phyloP scores from a whole-genome alignment of 352 stramenopile genomes.

The Phytophthora gonapodyides region DNA sequence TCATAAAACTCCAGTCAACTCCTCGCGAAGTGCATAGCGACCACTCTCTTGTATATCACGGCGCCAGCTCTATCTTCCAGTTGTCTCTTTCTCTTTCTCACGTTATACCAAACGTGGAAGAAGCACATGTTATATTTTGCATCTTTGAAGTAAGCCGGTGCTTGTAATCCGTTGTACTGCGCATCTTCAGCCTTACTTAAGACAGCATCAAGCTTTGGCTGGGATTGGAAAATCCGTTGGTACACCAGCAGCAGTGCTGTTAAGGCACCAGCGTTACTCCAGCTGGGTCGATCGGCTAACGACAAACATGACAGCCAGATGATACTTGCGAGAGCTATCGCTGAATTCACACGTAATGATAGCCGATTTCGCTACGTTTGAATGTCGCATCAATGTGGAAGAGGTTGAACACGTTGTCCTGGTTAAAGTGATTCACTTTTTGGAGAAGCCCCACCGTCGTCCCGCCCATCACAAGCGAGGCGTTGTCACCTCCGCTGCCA shows the following conservation, averaged over 20 bases:
- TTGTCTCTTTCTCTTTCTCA: slow-evolving; percentile 5
- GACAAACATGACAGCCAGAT: slow-evolving; percentile 7
- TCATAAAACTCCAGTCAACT: slow-evolving; percentile 10
- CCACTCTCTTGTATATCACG: slow-evolving; percentile 9
- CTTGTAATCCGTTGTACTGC: slow-evolving; percentile 8
- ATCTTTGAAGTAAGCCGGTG: background rate
- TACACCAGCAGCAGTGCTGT: background rate
- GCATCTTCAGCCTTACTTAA: slow-evolving; percentile 5
- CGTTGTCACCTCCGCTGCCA: background rate
- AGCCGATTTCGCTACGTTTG: slow-evolving; percentile 7
- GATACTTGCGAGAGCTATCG: background rate
- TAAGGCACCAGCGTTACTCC: no score
- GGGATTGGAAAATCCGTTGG: background rate
- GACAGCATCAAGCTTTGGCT: slow-evolving; percentile 6
- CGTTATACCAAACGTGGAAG: slow-evolving; percentile 15
- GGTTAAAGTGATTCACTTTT: background rate
- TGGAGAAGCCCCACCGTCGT: background rate
- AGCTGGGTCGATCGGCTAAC: background rate
- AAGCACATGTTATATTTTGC: slow-evolving; percentile 8
- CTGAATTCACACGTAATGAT: slow-evolving; percentile 17
- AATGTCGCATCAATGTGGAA: slow-evolving; percentile 18
- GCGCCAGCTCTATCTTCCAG: background rate
- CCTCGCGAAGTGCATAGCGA: slow-evolving; percentile 4
- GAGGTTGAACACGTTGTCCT: background rate
- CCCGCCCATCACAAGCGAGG: background rate